These are phyloP conservation scores for Euphorbia lathyris DNA, from an alignment of 345 rosid genomes.

Conservation along the genomic window DNA sequence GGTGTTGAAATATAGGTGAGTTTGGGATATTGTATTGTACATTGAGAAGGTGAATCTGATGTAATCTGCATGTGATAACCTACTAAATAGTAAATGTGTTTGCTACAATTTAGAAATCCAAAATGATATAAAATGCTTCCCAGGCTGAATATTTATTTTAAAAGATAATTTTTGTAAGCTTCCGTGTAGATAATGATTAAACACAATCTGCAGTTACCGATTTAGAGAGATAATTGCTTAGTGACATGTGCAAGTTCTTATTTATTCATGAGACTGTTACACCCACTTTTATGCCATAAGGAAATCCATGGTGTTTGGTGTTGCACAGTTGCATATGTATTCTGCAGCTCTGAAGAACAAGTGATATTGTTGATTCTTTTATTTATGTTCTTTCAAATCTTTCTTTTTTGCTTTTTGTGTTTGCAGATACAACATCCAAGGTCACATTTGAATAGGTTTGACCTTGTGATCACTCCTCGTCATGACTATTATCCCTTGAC, in stretches of 20 bases:
- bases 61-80: background rate
- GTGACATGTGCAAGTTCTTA: background rate
- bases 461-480: slow-evolving; percentile 85
- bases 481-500: slow-evolving; percentile 93
- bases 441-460: slow-evolving; percentile 80
- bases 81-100: background rate
- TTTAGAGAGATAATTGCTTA: background rate
- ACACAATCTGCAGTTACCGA: background rate
- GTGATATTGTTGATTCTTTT: background rate
- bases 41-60: background rate
- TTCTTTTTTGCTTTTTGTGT: slow-evolving; percentile 8
- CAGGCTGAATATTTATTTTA: background rate
- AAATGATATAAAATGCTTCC: background rate
- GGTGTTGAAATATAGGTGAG: no score
- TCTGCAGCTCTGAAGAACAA: background rate
- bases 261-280: background rate
- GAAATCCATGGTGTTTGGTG: background rate
- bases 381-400: background rate
- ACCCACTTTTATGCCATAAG: background rate
- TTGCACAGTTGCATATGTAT: background rate
- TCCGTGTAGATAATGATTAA: background rate
- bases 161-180: background rate
- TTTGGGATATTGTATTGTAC: background rate
- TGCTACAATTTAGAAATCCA: background rate
- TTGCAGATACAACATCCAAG: slow-evolving; percentile 95